These are phyloP conservation scores for Capsicum chinense DNA, from an alignment of 257 asterid species.

Conservation along the genomic window DNA sequence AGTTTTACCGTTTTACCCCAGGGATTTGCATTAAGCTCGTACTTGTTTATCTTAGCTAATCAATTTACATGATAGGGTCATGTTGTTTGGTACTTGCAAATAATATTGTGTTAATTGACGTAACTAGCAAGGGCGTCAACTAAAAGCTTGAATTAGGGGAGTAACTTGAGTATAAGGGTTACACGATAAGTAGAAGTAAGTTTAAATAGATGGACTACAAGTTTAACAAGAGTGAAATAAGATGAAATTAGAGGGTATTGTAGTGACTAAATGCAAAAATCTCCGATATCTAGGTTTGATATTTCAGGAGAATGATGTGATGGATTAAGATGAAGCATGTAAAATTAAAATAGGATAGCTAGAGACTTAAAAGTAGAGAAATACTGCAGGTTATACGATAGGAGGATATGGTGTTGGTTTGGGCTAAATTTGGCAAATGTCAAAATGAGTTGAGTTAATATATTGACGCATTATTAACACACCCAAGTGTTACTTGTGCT, in stretches of 20 bases:
- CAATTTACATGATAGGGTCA: neutral
- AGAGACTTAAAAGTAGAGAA: neutral
- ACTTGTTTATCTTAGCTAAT: neutral
- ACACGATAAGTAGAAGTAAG: conserved; percentile 12
- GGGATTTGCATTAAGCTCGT: neutral
- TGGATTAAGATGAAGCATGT: neutral
- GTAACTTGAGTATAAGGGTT: conserved; percentile 1
- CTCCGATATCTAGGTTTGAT: neutral
- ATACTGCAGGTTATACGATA: neutral
- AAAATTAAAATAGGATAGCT: neutral
- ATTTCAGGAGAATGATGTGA: neutral
- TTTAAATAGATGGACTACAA: neutral
- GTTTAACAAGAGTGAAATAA: conserved; percentile 3
- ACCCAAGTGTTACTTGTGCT: neutral
- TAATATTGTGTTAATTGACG: neutral
- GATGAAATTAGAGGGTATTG: neutral
- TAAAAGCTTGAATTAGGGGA: conserved; percentile 4
- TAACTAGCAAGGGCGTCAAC: neutral
- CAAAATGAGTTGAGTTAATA: neutral
- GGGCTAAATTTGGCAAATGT: conserved; percentile 17
- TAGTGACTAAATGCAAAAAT: conserved; percentile 6
- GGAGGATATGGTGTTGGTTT: conserved; percentile 6
- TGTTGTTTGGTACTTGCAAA: neutral
- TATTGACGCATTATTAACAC: neutral
- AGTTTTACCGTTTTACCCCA: neutral